Conservation (phyloP, 116 monocot genomes). For the Cymodocea nodosa region DNA sequence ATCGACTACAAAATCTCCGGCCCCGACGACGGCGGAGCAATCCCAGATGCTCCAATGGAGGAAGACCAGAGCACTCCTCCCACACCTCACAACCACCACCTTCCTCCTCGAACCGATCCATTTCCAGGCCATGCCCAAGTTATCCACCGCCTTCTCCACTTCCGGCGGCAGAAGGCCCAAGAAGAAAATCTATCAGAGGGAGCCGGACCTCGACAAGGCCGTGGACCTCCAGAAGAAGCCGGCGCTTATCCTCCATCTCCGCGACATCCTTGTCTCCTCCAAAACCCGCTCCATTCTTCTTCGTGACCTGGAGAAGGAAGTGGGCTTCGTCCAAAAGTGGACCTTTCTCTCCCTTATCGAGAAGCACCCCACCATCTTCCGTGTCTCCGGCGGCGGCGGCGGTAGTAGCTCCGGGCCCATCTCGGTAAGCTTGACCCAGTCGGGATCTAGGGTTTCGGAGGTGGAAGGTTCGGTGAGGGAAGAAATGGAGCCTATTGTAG, state of each 20-base stretch:
- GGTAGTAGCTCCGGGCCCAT: constrained; percentile 21
- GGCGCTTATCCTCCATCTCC: constrained; percentile 52
- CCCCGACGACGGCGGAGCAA: too few relatives aligned
- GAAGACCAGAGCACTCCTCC: background rate
- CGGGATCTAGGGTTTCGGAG: constrained; percentile 29
- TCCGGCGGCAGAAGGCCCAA: constrained; percentile 26
- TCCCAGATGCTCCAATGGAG: constrained; percentile 5
- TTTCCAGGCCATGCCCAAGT: background rate
- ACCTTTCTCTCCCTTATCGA: constrained; percentile 57
- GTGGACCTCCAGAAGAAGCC: constrained; percentile 85
- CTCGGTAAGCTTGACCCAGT: constrained; percentile 52
- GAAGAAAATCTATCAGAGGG: constrained; percentile 85
- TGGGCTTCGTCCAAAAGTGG: constrained; percentile 88
- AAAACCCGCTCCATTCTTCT: constrained; percentile 43
- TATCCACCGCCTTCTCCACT: background rate
- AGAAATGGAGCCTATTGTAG: constrained; percentile 72
- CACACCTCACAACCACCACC: too few relatives aligned
- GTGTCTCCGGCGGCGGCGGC: constrained; percentile 51
- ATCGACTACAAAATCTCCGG: too few relatives aligned
- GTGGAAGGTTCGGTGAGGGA: constrained; percentile 33
- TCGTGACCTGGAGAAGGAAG: constrained; percentile 89
- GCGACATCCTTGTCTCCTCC: constrained; percentile 31
- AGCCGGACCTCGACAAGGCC: constrained; percentile 58
- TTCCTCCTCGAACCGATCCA: background rate
- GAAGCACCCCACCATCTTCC: constrained; percentile 58